Evolutionary conservation across 2,329 filamentous ascomycete species (phyloP), one percentile per base, ranked within the genome.

Genomic region (Exophiala sp.): DNA sequence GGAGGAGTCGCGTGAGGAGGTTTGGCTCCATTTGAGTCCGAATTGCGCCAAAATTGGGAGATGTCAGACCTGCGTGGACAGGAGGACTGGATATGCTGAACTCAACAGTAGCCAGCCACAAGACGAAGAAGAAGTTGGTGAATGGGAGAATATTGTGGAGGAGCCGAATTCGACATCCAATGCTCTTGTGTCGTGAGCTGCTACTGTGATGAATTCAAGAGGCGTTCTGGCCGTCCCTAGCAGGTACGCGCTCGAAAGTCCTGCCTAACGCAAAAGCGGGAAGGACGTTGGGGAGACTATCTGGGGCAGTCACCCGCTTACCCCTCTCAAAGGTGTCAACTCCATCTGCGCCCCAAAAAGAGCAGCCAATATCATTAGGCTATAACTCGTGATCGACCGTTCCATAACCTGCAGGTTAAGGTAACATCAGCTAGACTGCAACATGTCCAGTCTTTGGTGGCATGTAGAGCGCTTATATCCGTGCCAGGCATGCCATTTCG

Each of bases 21-120:
- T 58, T n/a, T 62, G 60, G 60, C 46, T 62, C n/a, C 60, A 62
- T 47, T 39, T 58, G 48, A 55, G 33, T n/a, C 59, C 60, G 5
- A 50, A 53, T 11, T 47, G 44, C 16, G 8, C 24, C 5, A 39
- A 29, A 12, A n/a, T 47, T 47, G 52, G 48, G 10, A 51, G 29
- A 12, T 58, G 55, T 32, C 24, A 49, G 47, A 58, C 55, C 12
- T 58, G 55, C 16, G 24, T 42, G 12, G 40, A 42, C 21, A 8
- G 40, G 24, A 20, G 40, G 40, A 12, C 40, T 7, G 14, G 40
- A 7, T 24, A 42, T 21, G 9, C 18, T 12, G 16, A 42, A 24
- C 14, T 21, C 16, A n/a, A 21, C 14, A n/a, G 16, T 8, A 21
- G 9, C 24, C 18, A 14, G 8, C 12, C 9, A 6, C 12, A 11